A percentile compares a stretch with the other conserved stretches of the same genome.
These are phyloP conservation scores for Mycosphaerella sp. DNA, from an alignment of 2,329 filamentous ascomycete genomes.

Conservation along the genomic window DNA sequence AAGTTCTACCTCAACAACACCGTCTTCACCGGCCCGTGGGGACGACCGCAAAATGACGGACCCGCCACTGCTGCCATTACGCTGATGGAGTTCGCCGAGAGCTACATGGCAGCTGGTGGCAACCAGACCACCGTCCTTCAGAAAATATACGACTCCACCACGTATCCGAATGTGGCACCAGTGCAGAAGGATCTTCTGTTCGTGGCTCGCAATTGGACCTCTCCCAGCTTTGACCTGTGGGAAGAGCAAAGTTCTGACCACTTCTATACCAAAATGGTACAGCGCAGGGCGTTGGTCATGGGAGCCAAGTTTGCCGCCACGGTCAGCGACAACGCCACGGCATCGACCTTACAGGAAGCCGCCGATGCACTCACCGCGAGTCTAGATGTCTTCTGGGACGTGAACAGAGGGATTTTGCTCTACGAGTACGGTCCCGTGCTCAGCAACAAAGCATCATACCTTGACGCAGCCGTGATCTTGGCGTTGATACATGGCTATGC, in stretches of 20 bases:
- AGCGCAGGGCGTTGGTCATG: constrained; percentile 28
- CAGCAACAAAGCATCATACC: constrained; percentile 29
- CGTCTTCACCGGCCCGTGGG: constrained; percentile 30
- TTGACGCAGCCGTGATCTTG: constrained; percentile 32
- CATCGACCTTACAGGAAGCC: constrained; percentile 24
- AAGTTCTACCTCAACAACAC: constrained; percentile 33
- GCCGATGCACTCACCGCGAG: constrained; percentile 25
- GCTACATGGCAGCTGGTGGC: constrained; percentile 28
- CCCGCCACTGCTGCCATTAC: constrained; percentile 31
- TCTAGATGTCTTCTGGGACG: constrained; percentile 31
- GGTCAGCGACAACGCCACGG: constrained; percentile 27
- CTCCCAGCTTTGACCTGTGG: constrained; percentile 30
- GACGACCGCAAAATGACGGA: constrained; percentile 33
- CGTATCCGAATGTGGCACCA: constrained; percentile 23
- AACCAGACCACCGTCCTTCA: constrained; percentile 23
- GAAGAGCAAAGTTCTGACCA: constrained; percentile 30
- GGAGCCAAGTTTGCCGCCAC: constrained; percentile 29
- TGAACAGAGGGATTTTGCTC: constrained; percentile 22
- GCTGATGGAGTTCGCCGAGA: constrained; percentile 30
- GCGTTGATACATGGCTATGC: constrained; percentile 32
- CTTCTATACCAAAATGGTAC: constrained; percentile 31
- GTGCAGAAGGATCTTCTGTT: constrained; percentile 30
- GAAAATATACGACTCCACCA: constrained; percentile 28
- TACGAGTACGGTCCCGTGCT: constrained; percentile 33
- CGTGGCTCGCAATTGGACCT: constrained; percentile 30